Evolutionary conservation across 208 protist genomes (phyloP), one percentile per base, ranked within the genome.

Genomic region (Trypanosoma vivax): DNA sequence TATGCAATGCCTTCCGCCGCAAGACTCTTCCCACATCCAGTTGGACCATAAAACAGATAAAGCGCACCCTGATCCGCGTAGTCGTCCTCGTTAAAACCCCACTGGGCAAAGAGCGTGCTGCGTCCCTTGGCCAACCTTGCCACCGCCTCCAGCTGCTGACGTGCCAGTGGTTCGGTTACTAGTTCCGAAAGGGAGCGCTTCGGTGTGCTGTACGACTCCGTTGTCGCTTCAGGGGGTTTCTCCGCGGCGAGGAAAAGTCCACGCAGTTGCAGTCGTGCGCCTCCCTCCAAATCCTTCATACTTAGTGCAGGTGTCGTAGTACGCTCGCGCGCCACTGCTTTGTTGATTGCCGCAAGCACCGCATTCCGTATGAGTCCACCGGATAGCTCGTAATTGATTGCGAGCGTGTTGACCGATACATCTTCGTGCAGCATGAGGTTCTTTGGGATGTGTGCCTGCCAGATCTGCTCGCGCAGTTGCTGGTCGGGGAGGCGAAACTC

Each of bases 341-440:
- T 58, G 55, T 48, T 76, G 21, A 96, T 23, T 9, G 85, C 84
- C n/a, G 83, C 76, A 27, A 96, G 66, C 33, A 92, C 76, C 16
- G 92, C 86, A 70, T 96, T 96, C 45, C 90, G 90, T 31, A 96
- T 96, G 11, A 96, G 73, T 3, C 92, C 92, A 34, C 88, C 88
- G 16, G 80, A 86, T 16, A 95, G 72, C 60, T 95, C 88, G 60
- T 87, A 95, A 70, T 92, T 83, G 5, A 89, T 64, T 24, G 88
- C 84, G 5, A 95, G 57, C 37, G 58, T 60, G 43, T 75, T 55
- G 9, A 91, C 45, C 38, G 73, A 84, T 18, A 96, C 83, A 65
- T 88, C 75, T 5, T 78, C 70, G 53, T 56, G 53, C 28, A 87
- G 39, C 3, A 29, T 0, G 7, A 96, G 70, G 34, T 59, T 52